These are phyloP conservation scores for Alternaria burnsii DNA, from an alignment of 2,329 filamentous ascomycete species.

Conservation along the genomic window DNA sequence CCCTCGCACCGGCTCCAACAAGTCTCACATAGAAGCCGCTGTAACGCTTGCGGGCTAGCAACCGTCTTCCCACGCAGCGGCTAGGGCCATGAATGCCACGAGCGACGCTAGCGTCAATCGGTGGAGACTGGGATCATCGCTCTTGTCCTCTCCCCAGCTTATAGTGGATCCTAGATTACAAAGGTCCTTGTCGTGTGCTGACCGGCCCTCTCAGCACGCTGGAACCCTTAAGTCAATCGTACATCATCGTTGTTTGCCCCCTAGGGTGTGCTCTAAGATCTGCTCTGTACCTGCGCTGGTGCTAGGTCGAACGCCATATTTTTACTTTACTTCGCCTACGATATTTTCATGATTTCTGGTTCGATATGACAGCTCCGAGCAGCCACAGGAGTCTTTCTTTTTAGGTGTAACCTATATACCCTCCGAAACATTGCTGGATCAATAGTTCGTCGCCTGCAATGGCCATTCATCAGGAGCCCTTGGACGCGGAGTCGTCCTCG, in stretches of 20 bases:
- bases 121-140: slow-evolving; percentile 14
- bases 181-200: slow-evolving; percentile 13
- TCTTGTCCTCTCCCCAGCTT: slow-evolving; percentile 10
- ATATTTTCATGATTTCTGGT: slow-evolving; percentile 6
- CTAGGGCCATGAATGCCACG: slow-evolving; percentile 10
- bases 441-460: slow-evolving; percentile 22
- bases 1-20: background rate
- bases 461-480: slow-evolving; percentile 20
- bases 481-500: slow-evolving; percentile 41
- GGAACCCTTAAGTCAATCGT: slow-evolving; percentile 16
- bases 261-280: slow-evolving; percentile 13
- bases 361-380: slow-evolving; percentile 30
- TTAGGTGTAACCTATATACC: slow-evolving; percentile 22
- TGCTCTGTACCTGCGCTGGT: slow-evolving; percentile 6
- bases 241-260: slow-evolving; percentile 37
- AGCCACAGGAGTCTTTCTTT: slow-evolving; percentile 18
- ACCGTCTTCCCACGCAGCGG: slow-evolving; percentile 8
- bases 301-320: slow-evolving; percentile 8
- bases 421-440: background rate
- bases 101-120: slow-evolving; percentile 17
- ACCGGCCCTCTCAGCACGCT: slow-evolving; percentile 19
- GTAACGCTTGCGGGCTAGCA: slow-evolving; percentile 1
- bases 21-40: slow-evolving; percentile 10
- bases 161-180: slow-evolving; percentile 25
- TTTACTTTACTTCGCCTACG: slow-evolving; percentile 5